phyloP scores from a whole-genome alignment of 2,329 filamentous ascomycete species.

The Diaporthe longicolla region DNA sequence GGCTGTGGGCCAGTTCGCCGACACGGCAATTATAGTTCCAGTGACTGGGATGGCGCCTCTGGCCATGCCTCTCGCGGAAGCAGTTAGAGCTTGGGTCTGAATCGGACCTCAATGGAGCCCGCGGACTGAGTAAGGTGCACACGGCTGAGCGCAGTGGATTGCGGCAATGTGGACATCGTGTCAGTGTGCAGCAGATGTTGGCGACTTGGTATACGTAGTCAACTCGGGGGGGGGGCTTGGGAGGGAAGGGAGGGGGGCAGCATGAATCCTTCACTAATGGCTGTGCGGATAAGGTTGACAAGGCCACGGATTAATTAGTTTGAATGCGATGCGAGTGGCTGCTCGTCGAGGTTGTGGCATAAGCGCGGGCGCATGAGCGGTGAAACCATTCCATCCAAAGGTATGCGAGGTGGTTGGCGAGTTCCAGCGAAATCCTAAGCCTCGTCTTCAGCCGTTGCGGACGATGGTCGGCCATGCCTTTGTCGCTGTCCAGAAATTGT shows the following conservation, averaged over 20 bases:
- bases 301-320: constrained; percentile 31
- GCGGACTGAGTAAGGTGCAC: constrained; percentile 7
- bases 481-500: constrained; percentile 1
- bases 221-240: neutral
- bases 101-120: constrained; percentile 17
- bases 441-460: constrained; percentile 16
- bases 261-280: constrained; percentile 20
- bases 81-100: constrained; percentile 5
- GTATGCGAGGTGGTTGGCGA: constrained; percentile 25
- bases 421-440: constrained; percentile 27
- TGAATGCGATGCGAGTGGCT: constrained; percentile 33
- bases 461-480: constrained; percentile 14
- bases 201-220: constrained; percentile 5
- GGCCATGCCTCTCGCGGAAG: constrained; percentile 5
- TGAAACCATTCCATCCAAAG: constrained; percentile 33
- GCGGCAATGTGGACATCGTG: constrained; percentile 7
- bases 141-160: constrained; percentile 22
- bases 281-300: constrained; percentile 35
- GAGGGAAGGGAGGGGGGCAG: constrained; percentile 4
- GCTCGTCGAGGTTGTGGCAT: constrained; percentile 22
- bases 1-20: constrained; percentile 31
- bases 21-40: constrained; percentile 33
- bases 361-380: constrained; percentile 31
- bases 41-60: constrained; percentile 25
- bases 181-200: constrained; percentile 11